phyloP scores from a whole-genome alignment of 1,139 yeast genomes.

The Blastobotrys buckinghamii region DNA sequence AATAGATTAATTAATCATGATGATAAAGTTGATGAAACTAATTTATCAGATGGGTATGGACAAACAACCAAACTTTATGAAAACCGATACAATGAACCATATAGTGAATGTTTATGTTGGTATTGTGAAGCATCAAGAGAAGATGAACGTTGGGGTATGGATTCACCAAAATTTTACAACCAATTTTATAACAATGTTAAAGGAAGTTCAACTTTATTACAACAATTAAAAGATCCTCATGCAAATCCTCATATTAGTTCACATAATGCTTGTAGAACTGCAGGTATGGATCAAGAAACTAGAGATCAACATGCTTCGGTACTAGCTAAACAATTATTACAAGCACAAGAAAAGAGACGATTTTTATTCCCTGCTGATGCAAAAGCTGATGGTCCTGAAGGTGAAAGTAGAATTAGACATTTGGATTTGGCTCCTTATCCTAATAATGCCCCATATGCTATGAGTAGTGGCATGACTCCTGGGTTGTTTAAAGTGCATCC shows the following conservation, averaged over 20 bases:
- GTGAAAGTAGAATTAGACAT: neutral
- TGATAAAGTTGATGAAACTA: slow-evolving; percentile 30
- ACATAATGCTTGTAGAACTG: slow-evolving; percentile 2
- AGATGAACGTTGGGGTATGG: slow-evolving; percentile 1
- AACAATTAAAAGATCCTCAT: neutral
- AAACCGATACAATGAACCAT: slow-evolving; percentile 24
- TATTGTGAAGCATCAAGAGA: slow-evolving; percentile 27
- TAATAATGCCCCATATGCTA: slow-evolving; percentile 2
- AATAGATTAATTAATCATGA: slow-evolving; percentile 31
- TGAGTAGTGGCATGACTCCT: slow-evolving; percentile 3
- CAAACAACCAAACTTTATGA: slow-evolving; percentile 26
- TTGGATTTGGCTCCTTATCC: slow-evolving; percentile 5
- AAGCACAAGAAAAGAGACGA: slow-evolving; percentile 1
- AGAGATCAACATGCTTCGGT: neutral
- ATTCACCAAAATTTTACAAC: neutral
- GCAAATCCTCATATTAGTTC: neutral
- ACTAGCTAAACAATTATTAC: neutral
- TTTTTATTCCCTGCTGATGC: neutral
- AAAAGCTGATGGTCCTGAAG: neutral
- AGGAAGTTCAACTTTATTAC: neutral
- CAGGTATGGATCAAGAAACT: neutral
- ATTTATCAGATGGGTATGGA: slow-evolving; percentile 26
- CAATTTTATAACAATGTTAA: neutral
- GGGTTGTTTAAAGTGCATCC: slow-evolving; percentile 4
- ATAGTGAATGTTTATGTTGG: slow-evolving; percentile 32